Conservation (phyloP, 225 moss, liverwort and hornwort genomes). For the Climacium dendroides region DNA sequence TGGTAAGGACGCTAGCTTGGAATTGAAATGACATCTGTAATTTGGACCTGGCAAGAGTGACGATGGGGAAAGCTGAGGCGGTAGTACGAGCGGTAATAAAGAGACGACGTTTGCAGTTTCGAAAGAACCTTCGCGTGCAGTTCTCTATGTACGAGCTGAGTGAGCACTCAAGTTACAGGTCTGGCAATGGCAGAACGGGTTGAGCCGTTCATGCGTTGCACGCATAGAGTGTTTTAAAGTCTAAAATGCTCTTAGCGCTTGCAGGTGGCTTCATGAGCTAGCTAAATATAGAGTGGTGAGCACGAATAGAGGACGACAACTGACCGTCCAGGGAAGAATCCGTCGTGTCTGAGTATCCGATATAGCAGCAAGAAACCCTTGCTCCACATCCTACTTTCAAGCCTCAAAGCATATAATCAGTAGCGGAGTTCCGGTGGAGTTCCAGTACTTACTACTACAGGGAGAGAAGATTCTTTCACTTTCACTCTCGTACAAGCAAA, state of each 20-base stretch:
- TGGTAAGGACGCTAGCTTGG: background rate
- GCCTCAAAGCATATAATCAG: background rate
- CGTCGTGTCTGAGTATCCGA: background rate
- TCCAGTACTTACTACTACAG: background rate
- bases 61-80: background rate
- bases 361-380: background rate
- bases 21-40: background rate
- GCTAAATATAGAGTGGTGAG: background rate
- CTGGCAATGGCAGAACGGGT: slow-evolving; percentile 1
- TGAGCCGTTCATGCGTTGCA: background rate
- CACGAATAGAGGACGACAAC: background rate
- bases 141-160: background rate
- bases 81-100: background rate
- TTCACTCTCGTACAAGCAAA: background rate
- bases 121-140: background rate
- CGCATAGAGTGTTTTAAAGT: background rate
- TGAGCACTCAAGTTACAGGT: background rate
- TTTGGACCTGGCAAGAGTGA: background rate
- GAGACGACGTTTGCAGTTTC: background rate
- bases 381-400: background rate
- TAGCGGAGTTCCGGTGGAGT: background rate
- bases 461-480: background rate
- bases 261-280: background rate
- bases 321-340: background rate
- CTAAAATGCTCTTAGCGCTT: background rate